A percentile compares a stretch with the other conserved stretches of the same genome.
phyloP scores from a whole-genome alignment of 805 yeast species.

The Zygosaccharomyces bailii region DNA sequence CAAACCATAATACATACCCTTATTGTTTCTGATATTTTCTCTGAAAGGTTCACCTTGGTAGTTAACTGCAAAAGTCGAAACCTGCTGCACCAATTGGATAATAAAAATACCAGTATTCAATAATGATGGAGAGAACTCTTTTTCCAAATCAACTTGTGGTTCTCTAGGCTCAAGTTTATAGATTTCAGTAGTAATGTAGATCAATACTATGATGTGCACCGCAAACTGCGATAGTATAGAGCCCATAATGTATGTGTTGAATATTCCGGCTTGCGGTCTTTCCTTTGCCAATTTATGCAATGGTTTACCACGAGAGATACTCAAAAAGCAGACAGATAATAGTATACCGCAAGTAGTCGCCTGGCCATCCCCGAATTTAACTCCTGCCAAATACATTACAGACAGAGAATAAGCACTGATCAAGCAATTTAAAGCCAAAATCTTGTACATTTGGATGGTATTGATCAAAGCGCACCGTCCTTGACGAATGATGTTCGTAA shows the following conservation, averaged over 20 bases:
- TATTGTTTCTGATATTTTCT: conserved; percentile 83
- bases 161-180: conserved; percentile 89
- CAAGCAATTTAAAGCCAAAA: conserved; percentile 92
- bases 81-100: conserved; percentile 92
- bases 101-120: conserved; percentile 95
- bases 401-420: conserved; percentile 94
- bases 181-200: conserved; percentile 79
- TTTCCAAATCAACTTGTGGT: conserved; percentile 85
- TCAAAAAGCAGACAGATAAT: conserved; percentile 88
- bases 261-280: conserved; percentile 97
- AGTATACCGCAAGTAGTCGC: conserved; percentile 94
- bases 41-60: conserved; percentile 97
- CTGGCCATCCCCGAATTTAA: conserved; percentile 96
- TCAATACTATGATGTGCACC: conserved; percentile 76
- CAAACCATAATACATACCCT: conserved; percentile 95
- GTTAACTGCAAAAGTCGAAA: conserved; percentile 95
- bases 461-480: conserved; percentile 97
- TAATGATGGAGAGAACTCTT: conserved; percentile 81
- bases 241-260: conserved; percentile 94
- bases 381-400: conserved; percentile 93
- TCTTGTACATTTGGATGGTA: conserved; percentile 98
- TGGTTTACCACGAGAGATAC: conserved; percentile 92
- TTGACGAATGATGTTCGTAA: conserved; percentile 90
- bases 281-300: conserved; percentile 82
- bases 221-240: conserved; percentile 96